Base-by-base conservation (phyloP, 2,329 filamentous ascomycete species). In the Alternaria postmessia region DNA sequence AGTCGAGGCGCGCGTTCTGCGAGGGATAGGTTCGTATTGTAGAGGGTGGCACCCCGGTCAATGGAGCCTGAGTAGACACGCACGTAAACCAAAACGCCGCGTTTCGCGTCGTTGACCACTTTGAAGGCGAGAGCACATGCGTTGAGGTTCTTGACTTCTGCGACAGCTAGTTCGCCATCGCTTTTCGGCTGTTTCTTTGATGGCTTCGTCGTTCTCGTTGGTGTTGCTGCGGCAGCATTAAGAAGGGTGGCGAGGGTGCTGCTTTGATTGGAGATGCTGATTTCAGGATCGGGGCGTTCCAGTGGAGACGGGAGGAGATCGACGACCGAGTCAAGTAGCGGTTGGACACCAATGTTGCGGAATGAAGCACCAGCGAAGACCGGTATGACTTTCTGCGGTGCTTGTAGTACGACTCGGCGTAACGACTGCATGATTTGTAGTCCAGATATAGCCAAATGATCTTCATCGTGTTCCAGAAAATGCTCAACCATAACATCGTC, bases 361-460 rank as follows among this genome's bases (percentile, higher is more conserved):
- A 98, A 93, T 77, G 94, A 97, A 5, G 94, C 94, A 3, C 94
- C 94, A 0, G 92, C 92, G 78, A 97, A 96, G 0, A 97, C 86
- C 1, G 94, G 94, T 43, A 95, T 91, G 18, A 96, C 83, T n/a
- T 81, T 83, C 51, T 92, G 93, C 9, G 90, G 85, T 1, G 89
- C 87, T 47, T 84, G 83, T 6, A 89, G 83, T 6, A 96, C 87
- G 39, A 89, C 89, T 46, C 89, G 86, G 34, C 94, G 88, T 32
- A 99, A 85, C 62, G 91, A 91, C 54, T 88, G 84, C 61, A 90
- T 88, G 61, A 98, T 88, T 42, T 89, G 83, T 18, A 84, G 77
- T 0, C 88, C 79, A 0, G 90, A 82, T 7, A 98, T 87, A 2
- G 85, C 84, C 5, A 90, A 77, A 71, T 89, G 89, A 62, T 96